Evolutionary conservation across 2,329 filamentous ascomycete species (phyloP).

Genomic region (Bipolaris zeicola): DNA sequence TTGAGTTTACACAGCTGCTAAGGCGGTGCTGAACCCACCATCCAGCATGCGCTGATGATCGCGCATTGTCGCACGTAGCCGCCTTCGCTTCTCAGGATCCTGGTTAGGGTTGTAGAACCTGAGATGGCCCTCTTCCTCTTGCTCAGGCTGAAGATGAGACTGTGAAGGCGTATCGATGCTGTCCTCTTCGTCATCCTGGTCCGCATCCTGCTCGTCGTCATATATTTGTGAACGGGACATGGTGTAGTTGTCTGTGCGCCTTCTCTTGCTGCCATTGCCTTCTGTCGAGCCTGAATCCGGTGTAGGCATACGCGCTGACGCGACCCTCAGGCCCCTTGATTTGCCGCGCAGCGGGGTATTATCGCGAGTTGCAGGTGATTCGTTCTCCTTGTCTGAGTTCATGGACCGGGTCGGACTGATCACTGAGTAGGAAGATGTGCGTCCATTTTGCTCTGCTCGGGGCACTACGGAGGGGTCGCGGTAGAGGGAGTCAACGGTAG

Average conservation of each 20-base stretch:
- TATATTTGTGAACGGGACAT: conserved; percentile 12
- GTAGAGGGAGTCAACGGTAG: conserved; percentile 45
- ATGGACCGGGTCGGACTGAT: conserved; percentile 39
- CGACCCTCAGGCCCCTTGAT: conserved; percentile 50
- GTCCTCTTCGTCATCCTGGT: conserved; percentile 27
- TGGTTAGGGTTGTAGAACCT: conserved; percentile 81
- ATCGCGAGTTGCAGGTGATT: conserved; percentile 34
- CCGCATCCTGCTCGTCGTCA: conserved; percentile 19
- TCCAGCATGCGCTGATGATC: conserved; percentile 67
- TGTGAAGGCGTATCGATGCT: conserved; percentile 13
- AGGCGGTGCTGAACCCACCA: conserved; percentile 41
- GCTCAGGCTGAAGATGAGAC: conserved; percentile 6
- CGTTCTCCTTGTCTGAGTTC: conserved; percentile 55
- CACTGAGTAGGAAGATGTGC: conserved; percentile 39
- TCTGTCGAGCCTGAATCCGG: conserved; percentile 46
- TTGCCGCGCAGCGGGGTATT: conserved; percentile 46
- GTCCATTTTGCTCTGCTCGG: conserved; percentile 21
- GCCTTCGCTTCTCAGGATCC: conserved; percentile 72
- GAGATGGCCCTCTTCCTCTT: conserved; percentile 18
- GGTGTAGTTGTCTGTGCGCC: conserved; percentile 49
- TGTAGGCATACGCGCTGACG: conserved; percentile 43
- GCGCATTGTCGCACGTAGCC: conserved; percentile 71
- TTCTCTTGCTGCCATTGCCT: conserved; percentile 50
- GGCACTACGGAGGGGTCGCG: conserved; percentile 44
- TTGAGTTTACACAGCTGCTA: not conserved